Evolutionary conservation across 1,139 yeast species (phyloP), one percentile per base, ranked within the genome.

Genomic region (Saccharomycopsis phalli): DNA sequence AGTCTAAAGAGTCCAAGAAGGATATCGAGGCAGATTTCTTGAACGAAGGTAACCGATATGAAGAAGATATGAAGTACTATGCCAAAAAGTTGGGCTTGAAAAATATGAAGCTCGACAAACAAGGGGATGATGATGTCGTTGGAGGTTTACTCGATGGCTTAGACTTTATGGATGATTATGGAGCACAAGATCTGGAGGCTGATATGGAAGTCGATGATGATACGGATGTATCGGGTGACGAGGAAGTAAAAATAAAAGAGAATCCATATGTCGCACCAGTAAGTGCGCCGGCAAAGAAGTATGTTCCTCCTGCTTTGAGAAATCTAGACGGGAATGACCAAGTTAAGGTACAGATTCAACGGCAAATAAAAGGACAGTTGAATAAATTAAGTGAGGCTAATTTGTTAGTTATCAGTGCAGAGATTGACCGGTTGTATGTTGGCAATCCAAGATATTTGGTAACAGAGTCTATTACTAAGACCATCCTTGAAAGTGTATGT

Each of bases 381-480:
- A 93, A 93, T 57, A 81, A 80, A 57, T 66, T 93, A 28, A 81
- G 96, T 0, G 97, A 91, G 51, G 76, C 94, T 1, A 93, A 88
- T 50, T 66, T 88, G 28, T 65, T 73, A 10, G 63, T 79, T 1
- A 84, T 87, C 42, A 76, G 83, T 16, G 69, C 73, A 44, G 84
- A 84, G 25, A 62, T 91, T 37, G 78, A 78, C 50, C 65, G 63
- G 0, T 61, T 84, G 4, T 93, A 74, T 53, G 62, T 69, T 47
- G 65, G 67, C 5, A 66, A 84, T 51, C 81, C 98, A 2, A 72
- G 96, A 49, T 87, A 86, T 43, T 58, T 71, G 22, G 91, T 87
- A 19, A 86, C 76, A 43, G 83, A 80, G 45, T 72, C 73, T 18
- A 61, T 91, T 36, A 74, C 91, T 0, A 59, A 65, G 4, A 71